These are phyloP conservation scores for Eucalyptus curtisii DNA, from an alignment of 345 rosid species.

Conservation along the genomic window DNA sequence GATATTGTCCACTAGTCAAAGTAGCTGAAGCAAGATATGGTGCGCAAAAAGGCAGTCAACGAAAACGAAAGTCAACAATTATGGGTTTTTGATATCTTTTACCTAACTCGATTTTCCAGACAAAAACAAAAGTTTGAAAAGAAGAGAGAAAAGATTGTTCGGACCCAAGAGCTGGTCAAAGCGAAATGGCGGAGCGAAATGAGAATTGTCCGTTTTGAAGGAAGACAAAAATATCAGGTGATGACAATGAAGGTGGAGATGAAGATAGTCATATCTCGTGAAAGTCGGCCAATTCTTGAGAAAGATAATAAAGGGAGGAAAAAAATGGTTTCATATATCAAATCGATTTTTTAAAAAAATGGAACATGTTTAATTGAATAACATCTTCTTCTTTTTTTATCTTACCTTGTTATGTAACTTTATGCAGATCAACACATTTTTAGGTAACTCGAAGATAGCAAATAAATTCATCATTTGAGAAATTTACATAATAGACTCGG, in stretches of 20 bases:
- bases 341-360: neutral
- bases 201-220: neutral
- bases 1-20: neutral
- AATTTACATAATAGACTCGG: neutral
- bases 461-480: neutral
- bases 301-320: neutral
- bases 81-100: neutral
- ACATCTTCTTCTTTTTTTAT: neutral
- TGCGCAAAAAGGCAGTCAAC: neutral
- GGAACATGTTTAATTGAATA: neutral
- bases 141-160: neutral
- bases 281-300: neutral
- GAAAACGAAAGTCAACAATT: neutral
- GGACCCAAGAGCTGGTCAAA: neutral
- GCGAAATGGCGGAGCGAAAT: neutral
- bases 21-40: neutral
- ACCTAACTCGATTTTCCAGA: neutral
- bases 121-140: neutral
- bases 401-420: neutral
- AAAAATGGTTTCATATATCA: neutral
- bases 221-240: neutral
- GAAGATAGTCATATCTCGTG: neutral
- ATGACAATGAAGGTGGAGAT: neutral
- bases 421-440: neutral
- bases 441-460: fast-evolving